Percentiles rank a stretch among this genome's conserved stretches.
Evolutionary conservation across 345 rosid species (phyloP).

Genomic region (Alliaria petiolata): DNA sequence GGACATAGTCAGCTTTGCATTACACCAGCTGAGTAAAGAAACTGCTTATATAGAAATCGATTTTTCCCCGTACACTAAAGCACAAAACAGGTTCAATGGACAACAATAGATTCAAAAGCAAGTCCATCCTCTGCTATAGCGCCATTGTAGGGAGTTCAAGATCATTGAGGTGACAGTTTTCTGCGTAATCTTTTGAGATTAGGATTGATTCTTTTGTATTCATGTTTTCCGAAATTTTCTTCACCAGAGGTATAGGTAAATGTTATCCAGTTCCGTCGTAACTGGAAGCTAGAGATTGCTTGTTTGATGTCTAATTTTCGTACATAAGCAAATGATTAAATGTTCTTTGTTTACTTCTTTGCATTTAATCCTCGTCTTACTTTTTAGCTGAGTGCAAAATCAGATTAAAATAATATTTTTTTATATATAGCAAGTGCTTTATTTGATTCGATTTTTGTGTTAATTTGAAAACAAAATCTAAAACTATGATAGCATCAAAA

Average conservation of each 20-base stretch:
- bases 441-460: no score
- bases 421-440: no score
- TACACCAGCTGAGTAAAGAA: conserved; percentile 30
- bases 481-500: no score
- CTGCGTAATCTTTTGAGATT: not conserved
- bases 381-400: no score
- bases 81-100: not conserved
- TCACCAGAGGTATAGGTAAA: conserved; percentile 12
- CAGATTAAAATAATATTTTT: no score
- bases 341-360: not conserved
- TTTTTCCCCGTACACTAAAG: not conserved
- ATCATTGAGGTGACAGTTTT: not conserved
- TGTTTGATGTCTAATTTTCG: not conserved
- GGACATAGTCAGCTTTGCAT: conserved; percentile 73
- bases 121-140: not conserved
- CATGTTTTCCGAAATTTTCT: not conserved
- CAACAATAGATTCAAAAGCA: not conserved
- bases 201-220: not conserved
- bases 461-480: no score
- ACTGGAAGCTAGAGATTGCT: no score
- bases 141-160: not conserved
- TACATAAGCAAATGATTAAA: conserved; percentile 2
- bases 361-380: not conserved
- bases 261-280: not conserved
- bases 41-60: not conserved